phyloP scores from a whole-genome alignment of 257 asterid species.

The Misopates orontium region DNA sequence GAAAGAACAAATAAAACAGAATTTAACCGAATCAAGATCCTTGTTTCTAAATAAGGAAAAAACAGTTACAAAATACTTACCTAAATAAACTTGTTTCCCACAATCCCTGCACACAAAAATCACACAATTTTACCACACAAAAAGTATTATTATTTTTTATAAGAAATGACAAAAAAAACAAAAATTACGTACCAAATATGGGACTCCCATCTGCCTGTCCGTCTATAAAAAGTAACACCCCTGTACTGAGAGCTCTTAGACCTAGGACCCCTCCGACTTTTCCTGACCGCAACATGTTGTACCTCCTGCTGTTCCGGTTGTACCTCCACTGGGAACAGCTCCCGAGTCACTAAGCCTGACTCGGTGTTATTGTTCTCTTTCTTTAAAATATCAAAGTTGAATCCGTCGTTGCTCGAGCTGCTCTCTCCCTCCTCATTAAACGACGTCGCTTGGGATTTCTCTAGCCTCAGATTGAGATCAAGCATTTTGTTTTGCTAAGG shows the following conservation, averaged over 20 bases:
- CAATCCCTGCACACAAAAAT: conserved; percentile 55
- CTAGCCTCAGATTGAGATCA: conserved; percentile 63
- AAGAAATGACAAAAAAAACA: no score
- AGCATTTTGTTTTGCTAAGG: conserved; percentile 37
- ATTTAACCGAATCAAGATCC: neutral
- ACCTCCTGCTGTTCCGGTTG: conserved; percentile 37
- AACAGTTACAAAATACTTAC: conserved; percentile 22
- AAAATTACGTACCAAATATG: conserved; percentile 55
- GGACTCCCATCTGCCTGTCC: conserved; percentile 80
- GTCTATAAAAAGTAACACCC: conserved; percentile 66
- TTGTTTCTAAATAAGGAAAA: no score
- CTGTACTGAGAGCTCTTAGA: conserved; percentile 64
- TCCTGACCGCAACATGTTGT: conserved; percentile 41
- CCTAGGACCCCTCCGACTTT: conserved; percentile 65
- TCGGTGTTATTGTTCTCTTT: neutral
- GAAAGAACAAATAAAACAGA: neutral
- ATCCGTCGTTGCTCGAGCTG: conserved; percentile 55
- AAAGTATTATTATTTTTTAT: no score
- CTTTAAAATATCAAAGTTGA: conserved; percentile 51
- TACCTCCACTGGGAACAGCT: conserved; percentile 47
- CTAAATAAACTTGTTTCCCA: conserved; percentile 73
- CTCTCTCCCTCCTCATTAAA: conserved; percentile 44
- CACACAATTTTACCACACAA: conserved; percentile 18
- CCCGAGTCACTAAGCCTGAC: conserved; percentile 50
- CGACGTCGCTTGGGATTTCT: conserved; percentile 44